phyloP scores from a whole-genome alignment of 768 basidiomycete species.

The Lactifluus rugatus region DNA sequence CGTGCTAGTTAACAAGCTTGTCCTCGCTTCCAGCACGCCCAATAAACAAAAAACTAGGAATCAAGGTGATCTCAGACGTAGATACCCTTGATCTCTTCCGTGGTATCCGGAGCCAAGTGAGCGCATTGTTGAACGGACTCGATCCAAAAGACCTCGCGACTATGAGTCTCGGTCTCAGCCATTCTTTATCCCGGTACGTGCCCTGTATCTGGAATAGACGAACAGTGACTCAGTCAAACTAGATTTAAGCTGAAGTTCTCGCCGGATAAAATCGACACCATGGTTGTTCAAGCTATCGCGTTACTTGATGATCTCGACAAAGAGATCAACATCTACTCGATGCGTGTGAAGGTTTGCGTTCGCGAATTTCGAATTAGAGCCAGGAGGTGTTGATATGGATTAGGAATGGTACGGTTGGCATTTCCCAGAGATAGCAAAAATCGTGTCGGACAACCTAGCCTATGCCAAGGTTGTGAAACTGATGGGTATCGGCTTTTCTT shows the following conservation, averaged over 20 bases:
- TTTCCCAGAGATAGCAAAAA: slow-evolving; percentile 99
- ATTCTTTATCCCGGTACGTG: slow-evolving; percentile 83
- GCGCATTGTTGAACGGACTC: slow-evolving; percentile 78
- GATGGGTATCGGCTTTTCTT: slow-evolving; percentile 55
- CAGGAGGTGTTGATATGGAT: not conserved
- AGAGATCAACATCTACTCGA: slow-evolving; percentile 98
- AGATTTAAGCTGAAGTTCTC: slow-evolving; percentile 99
- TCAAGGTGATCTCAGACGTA: slow-evolving; percentile 67
- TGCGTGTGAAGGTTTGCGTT: slow-evolving; percentile 82
- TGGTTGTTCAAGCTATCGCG: slow-evolving; percentile 98
- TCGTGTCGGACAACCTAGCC: slow-evolving; percentile 92
- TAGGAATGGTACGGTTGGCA: slow-evolving; percentile 99
- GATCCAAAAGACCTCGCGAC: slow-evolving; percentile 92
- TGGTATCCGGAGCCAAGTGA: slow-evolving; percentile 85
- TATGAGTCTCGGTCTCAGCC: slow-evolving; percentile 95
- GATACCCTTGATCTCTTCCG: slow-evolving; percentile 77
- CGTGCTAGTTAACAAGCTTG: not conserved
- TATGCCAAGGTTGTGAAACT: slow-evolving; percentile 89
- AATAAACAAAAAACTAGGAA: slow-evolving; percentile 89
- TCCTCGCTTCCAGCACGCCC: slow-evolving; percentile 29
- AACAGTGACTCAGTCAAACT: not conserved
- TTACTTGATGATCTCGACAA: slow-evolving; percentile 98
- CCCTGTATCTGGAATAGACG: not conserved
- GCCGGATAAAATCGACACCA: slow-evolving; percentile 98
- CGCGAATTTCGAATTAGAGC: not conserved